Evolutionary conservation across 352 stramenopile species (phyloP).

Genomic region (Globisporangium alternatum): DNA sequence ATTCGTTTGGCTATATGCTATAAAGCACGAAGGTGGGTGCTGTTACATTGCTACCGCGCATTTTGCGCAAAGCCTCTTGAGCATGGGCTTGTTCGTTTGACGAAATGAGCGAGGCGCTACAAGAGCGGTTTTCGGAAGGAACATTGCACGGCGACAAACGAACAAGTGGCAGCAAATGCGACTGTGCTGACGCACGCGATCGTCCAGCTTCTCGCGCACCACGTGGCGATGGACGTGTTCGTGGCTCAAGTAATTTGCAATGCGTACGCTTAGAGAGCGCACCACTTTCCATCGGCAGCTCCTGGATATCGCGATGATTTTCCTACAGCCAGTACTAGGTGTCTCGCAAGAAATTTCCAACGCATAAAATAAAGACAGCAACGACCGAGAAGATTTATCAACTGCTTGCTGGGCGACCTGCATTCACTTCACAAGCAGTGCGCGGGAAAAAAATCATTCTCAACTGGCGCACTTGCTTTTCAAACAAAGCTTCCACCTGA

Average conservation of each 20-base stretch:
- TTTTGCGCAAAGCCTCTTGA: no score
- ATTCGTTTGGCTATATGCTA: no score
- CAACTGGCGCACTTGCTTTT: no score
- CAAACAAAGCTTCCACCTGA: neutral
- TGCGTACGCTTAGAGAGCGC: neutral
- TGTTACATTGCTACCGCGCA: no score
- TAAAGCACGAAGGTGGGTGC: no score
- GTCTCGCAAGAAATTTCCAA: conserved; percentile 2
- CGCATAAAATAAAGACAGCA: neutral
- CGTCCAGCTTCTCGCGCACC: neutral
- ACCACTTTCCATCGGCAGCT: neutral
- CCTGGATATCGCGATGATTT: no score
- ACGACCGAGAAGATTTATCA: neutral
- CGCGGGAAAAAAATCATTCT: neutral
- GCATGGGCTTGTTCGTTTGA: no score
- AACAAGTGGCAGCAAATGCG: no score
- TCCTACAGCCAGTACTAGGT: no score
- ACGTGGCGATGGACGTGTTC: neutral
- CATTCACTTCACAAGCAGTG: neutral
- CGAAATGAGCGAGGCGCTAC: no score
- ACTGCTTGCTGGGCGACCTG: neutral
- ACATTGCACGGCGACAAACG: no score
- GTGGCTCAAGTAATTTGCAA: neutral
- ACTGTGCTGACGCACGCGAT: neutral
- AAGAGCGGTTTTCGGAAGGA: no score